Evolutionary conservation across 805 yeast species (phyloP).

Genomic region (Starmera caribaea): DNA sequence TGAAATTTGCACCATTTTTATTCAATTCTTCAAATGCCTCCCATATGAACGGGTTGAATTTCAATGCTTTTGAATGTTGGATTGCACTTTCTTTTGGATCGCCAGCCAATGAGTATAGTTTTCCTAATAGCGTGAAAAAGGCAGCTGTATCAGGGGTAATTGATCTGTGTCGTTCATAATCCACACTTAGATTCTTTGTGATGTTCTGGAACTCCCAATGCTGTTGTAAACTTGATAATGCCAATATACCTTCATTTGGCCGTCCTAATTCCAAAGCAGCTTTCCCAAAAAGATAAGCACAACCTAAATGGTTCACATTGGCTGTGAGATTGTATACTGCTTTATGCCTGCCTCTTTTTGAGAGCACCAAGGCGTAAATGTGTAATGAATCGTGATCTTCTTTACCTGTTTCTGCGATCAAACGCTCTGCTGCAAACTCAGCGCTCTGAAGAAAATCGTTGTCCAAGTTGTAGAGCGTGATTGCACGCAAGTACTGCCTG

Average conservation of each 20-base stretch:
- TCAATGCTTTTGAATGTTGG: constrained; percentile 59
- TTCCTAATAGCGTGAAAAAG: constrained; percentile 59
- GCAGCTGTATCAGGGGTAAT: constrained; percentile 61
- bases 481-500: constrained; percentile 38
- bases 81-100: constrained; percentile 57
- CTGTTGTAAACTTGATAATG: constrained; percentile 28
- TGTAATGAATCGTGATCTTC: constrained; percentile 50
- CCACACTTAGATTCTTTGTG: constrained; percentile 7
- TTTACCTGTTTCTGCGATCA: constrained; percentile 45
- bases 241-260: constrained; percentile 53
- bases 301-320: constrained; percentile 52
- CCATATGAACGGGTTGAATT: constrained; percentile 72
- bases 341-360: constrained; percentile 46
- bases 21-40: constrained; percentile 78
- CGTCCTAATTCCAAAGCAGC: constrained; percentile 48
- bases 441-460: constrained; percentile 65
- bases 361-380: constrained; percentile 60
- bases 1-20: constrained; percentile 59
- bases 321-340: constrained; percentile 48
- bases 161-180: constrained; percentile 29
- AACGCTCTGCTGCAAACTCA: constrained; percentile 76
- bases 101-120: constrained; percentile 47
- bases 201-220: constrained; percentile 22
- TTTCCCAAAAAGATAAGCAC: constrained; percentile 65
- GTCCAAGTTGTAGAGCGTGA: constrained; percentile 63